Evolutionary conservation across 441 rosid species (phyloP), one percentile per base, ranked within the genome.

Genomic region (Arabidopsis lyrata): DNA sequence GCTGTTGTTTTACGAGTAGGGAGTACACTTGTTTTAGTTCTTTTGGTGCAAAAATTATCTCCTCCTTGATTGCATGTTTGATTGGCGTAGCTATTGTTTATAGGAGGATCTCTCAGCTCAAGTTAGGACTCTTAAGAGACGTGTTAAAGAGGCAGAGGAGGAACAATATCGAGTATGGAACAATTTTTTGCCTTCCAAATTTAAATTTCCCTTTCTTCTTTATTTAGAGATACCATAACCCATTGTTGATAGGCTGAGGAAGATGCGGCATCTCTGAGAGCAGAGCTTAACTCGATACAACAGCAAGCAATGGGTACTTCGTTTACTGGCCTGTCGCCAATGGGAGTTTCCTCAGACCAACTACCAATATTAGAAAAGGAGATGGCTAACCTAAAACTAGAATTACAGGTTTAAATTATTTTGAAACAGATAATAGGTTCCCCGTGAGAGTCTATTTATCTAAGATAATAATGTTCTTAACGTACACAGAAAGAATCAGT

Each of bases 91-190:
- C 8, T 67, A 0, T 57, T 67, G 2, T 22, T 63, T 68, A 11
- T 84, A 96, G 99, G 98, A 96, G 90, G 99, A 93, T 81, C 84
- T 90, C 68, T 85, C 96, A 74, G 88, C 97, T 78, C 99, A 96
- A 80, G 89, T 93, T 79, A 94, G 99, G 68, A 81, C 91, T 8
- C 86, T 91, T 50, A 93, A 88, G 86, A 96, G 83, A 81, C 92
- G 89, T 70, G 74, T 90, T 54, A 93, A 89, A 80, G 97, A 96
- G 74, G 98, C 98, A 12, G 98, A 91, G 79, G 98, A 93, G 81
- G 98, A 93, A 77, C 98, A 90, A 76, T 91, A 90, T 73, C 81
- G 93, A 63, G 98, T 93, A 84, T 56, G 86, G 22, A 47, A 45
- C 47, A 53, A 15, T 48, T 58, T 81, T 81, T 13, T 68, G 42